Base-by-base conservation (phyloP, 495 filamentous ascomycete species). In the Letharia columbiana region DNA sequence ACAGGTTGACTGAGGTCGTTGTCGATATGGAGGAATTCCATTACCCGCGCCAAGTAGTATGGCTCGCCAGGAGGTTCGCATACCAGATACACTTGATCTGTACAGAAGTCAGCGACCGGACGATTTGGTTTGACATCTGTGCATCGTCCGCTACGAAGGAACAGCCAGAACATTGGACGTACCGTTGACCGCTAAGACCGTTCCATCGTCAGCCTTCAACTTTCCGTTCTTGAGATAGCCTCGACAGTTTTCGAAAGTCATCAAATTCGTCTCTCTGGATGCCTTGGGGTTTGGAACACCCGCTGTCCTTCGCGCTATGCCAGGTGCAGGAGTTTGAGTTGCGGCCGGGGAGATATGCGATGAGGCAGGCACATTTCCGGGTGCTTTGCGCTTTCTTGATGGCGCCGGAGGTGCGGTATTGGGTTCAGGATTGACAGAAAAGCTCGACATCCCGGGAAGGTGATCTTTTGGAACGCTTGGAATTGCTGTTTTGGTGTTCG, bases 41-140 rank as follows among this genome's bases (percentile, higher is more conserved):
- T 98, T 73, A 99, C 92, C 65, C 94, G 89, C 58, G 89, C 92
- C 66, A 99, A 78, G 75, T 99, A 99, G 77, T 99, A 99, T 35
- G 94, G 95, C 75, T 99, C 94, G 47, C 94, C 94, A 4, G 94
- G 94, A 20, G 94, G 94, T 76, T 99, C 94, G 78, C 92, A 99
- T 65, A 99, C 87, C 68, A 98, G 84, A 79, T 98, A 99, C 58
- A 96, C 88, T 73, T 96, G 91, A 79, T 99, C 94, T 99, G 76
- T 13, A 70, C 70, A 71, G 73, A 68, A 74, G 78, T 67, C 62
- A 72, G 62, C 68, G 60, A 66, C 44, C 50, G 60, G 57, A 58
- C 44, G 64, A 61, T 31, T 63, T 39, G 17, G 66, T 49, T 17
- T 40, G 17, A 31, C 3, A 37, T 12, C 20, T 39, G 28, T 9